Evolutionary conservation across 176 grass and related monocot species (phyloP).

Genomic region (Triticum turgidum): DNA sequence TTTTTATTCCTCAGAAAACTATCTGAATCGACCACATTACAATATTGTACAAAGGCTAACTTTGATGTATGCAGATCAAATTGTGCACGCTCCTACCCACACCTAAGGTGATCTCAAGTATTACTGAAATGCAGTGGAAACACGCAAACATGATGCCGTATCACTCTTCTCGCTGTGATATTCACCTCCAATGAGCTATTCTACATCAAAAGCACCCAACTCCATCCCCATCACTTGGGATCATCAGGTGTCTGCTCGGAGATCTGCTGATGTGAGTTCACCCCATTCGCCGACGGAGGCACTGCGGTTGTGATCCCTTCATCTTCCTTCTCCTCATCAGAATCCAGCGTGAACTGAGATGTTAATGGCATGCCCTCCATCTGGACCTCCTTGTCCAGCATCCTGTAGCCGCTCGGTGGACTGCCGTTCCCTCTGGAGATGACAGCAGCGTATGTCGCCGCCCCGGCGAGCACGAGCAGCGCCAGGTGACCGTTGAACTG

Average conservation of each 20-base stretch:
- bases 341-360: constrained; percentile 73
- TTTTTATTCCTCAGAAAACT: constrained; percentile 39
- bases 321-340: constrained; percentile 70
- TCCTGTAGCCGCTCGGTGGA: constrained; percentile 46
- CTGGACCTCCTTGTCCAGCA: constrained; percentile 74
- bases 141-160: constrained; percentile 3
- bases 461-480: constrained; percentile 56
- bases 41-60: constrained; percentile 40
- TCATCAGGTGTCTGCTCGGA: constrained; percentile 28
- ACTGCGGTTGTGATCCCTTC: neutral
- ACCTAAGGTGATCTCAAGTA: constrained; percentile 12
- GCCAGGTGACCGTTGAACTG: constrained; percentile 97
- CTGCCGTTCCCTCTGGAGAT: constrained; percentile 10
- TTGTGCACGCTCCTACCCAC: constrained; percentile 1
- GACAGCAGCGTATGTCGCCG: constrained; percentile 35
- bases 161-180: neutral
- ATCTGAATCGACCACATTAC: constrained; percentile 29
- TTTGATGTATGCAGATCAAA: constrained; percentile 33
- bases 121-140: constrained; percentile 31
- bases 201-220: neutral
- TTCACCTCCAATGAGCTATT: neutral
- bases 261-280: constrained; percentile 37
- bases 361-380: constrained; percentile 48
- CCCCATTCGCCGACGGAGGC: constrained; percentile 24
- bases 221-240: constrained; percentile 31